These are phyloP conservation scores for Phytophthora idaei DNA, from an alignment of 352 stramenopile species.

Conservation along the genomic window DNA sequence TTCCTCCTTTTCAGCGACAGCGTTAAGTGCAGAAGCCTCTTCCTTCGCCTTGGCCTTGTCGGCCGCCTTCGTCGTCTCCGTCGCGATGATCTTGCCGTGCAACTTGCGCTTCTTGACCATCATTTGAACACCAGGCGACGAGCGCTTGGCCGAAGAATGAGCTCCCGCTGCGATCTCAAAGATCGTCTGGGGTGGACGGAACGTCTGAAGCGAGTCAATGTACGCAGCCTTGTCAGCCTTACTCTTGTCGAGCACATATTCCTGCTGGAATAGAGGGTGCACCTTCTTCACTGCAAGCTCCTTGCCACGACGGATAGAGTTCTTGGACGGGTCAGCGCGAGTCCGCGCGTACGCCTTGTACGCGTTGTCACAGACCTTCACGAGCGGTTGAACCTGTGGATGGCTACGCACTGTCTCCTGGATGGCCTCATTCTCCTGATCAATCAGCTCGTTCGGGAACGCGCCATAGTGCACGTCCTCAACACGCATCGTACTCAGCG, in stretches of 20 bases:
- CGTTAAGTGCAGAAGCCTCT: constrained; percentile 36
- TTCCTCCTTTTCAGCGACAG: constrained; percentile 40
- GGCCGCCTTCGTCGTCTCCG: constrained; percentile 55
- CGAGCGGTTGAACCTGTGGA: constrained; percentile 71
- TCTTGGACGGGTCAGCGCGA: constrained; percentile 94
- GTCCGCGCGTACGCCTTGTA: constrained; percentile 98
- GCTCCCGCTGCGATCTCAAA: constrained; percentile 94
- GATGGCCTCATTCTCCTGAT: constrained; percentile 96
- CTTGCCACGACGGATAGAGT: constrained; percentile 95
- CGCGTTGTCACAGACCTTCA: constrained; percentile 95
- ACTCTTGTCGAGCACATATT: constrained; percentile 85
- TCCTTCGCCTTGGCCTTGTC: constrained; percentile 51
- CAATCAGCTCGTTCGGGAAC: constrained; percentile 96
- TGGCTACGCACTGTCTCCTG: constrained; percentile 87
- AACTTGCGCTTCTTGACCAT: constrained; percentile 89
- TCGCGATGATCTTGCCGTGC: constrained; percentile 87
- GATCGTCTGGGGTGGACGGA: constrained; percentile 95
- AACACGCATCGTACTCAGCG: constrained; percentile 93
- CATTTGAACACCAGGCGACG: constrained; percentile 74
- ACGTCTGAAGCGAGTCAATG: constrained; percentile 91
- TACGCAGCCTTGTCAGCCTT: constrained; percentile 90
- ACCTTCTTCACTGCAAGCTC: constrained; percentile 90
- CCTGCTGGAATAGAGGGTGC: constrained; percentile 92
- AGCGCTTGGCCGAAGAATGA: constrained; percentile 82
- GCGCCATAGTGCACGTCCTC: constrained; percentile 97